Evolutionary conservation across 2,329 filamentous ascomycete species (phyloP), one percentile per base, ranked within the genome.

Genomic region (Cladophialophora yegresii): DNA sequence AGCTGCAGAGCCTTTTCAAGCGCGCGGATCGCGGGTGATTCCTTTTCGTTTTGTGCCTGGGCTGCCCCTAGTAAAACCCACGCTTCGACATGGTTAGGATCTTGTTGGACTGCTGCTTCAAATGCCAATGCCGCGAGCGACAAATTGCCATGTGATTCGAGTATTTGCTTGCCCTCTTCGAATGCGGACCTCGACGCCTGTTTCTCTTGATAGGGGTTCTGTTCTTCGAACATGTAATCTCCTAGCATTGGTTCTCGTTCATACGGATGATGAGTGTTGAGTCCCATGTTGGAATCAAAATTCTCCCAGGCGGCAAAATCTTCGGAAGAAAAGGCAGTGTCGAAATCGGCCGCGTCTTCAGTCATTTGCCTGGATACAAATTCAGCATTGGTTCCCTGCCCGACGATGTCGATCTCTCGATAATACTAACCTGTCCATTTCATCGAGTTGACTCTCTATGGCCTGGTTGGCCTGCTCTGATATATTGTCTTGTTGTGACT

Each of bases 21-120:
- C 2, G 95, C 95, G 36, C 95, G 89, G 69, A 99, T 97, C 2
- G 95, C 95, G 0, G 95, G 93, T 8, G 92, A 90, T 77, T 99
- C 95, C 80, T 99, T 99, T 78, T 99, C 95, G 77, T 99, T 99
- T 77, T 99, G 95, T 22, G 95, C 95, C 79, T 99, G 95, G 20
- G 93, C 91, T 60, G 89, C 89, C 59, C 95, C 95, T 33, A 99
- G 85, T 72, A 92, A 89, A 9, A 93, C 91, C 95, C 95, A 99
- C 2, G 95, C 95, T 61, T 96, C 90, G 43, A 93, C 87, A 75
- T 98, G 93, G 61, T 89, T 83, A 0, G 92, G 86, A 67, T 96
- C 87, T 78, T 93, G 92, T 77, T 97, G 93, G 4, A 93, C 91
- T 1, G 95, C 95, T 20, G 95, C 92, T 79, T 99, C 95, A 72